Base-by-base conservation (phyloP, 179 eudicot genomes). In the Corrigiola litoralis region DNA sequence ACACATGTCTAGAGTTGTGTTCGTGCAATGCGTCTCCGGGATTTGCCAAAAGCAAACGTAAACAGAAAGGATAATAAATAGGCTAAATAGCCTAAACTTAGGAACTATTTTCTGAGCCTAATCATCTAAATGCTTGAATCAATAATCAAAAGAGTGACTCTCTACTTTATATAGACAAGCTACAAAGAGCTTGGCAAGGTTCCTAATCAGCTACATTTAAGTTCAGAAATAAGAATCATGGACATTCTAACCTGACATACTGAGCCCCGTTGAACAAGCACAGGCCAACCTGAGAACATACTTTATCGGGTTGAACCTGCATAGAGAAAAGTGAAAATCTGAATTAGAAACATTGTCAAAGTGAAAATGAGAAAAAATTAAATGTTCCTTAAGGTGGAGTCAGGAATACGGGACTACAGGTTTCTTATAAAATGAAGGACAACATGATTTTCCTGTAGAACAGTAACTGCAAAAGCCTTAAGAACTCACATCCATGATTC, bases 261-360 rank as follows among this genome's bases (percentile, higher is more conserved):
- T 59, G 73, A 49, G 74, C 73, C 54, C 69, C 76, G 29, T 41
- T 54, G 44, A 64, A 77, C 18, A 68, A 2, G 53, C 97, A 90
- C 68, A 88, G 68, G 47, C 83, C 86, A 38, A 77, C 23, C 63
- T 84, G 83, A 51, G 90, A 65, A 75, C 97, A 90, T 68, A 86
- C 77, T 78, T 66, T 67, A 36, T 67, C 66, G 16, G 97, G 92
- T 32, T 45, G 37, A n/a, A 85, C 87, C 96, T 89, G 81, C 79
- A 83, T 24, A 41, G 49, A 11, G 17, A 16, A 46, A 68, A 14
- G 8, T 48, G 46, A 61, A 40, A 37, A 32, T 25, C 63, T 31
- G 38, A 17, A 37, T 37, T 23, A 61, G 37, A 23, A 27, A 58
- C 38, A 10, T 38, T 32, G 0, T 32, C 32, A 1, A 29, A 42